phyloP scores from a whole-genome alignment of 192 early-diverging fungal species.

The Phycomyces blakesleeanus region DNA sequence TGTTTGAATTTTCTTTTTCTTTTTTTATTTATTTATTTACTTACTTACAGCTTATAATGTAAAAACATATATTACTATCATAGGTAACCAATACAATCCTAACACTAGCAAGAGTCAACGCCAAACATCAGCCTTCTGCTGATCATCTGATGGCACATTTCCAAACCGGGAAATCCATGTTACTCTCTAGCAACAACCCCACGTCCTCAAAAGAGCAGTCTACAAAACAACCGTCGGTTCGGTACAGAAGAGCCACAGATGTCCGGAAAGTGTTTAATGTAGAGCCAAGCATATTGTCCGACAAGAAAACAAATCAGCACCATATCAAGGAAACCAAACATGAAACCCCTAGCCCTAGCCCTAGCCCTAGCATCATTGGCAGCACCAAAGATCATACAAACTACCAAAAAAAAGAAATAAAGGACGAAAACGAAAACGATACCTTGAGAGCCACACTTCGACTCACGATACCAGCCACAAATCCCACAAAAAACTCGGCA shows the following conservation, averaged over 20 bases:
- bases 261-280: background rate
- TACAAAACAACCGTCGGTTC: background rate
- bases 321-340: no score
- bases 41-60: background rate
- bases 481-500: background rate
- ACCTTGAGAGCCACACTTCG: background rate
- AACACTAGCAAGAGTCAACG: constrained; percentile 18
- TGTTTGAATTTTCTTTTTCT: no score
- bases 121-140: background rate
- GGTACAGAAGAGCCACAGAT: background rate
- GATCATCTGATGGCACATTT: background rate
- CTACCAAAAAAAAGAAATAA: background rate
- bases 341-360: no score
- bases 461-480: background rate
- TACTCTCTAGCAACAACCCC: no score
- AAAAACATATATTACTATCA: background rate
- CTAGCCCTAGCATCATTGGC: no score
- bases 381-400: no score
- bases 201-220: background rate
- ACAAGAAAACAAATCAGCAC: no score
- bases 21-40: no score
- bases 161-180: background rate
- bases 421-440: no score
- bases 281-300: no score
- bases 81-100: constrained; percentile 30